Evolutionary conservation across 176 grass and related monocot species (phyloP).

Genomic region (Ananas comosus): DNA sequence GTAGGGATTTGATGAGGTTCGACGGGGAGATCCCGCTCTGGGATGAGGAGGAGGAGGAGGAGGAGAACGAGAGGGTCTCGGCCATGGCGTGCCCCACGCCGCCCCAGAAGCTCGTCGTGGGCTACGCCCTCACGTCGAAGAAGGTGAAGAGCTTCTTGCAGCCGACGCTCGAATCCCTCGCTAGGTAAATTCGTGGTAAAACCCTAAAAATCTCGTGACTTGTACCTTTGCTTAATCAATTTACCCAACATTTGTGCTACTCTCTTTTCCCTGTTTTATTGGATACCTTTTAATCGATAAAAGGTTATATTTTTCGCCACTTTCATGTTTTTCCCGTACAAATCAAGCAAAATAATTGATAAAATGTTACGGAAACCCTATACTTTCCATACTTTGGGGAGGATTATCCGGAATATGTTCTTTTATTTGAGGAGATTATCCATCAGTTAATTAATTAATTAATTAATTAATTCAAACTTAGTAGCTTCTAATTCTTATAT

Average conservation of each 20-base stretch:
- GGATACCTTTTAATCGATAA: neutral
- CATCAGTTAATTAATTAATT: neutral
- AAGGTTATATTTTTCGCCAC: neutral
- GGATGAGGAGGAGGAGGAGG: constrained; percentile 7
- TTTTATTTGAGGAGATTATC: neutral
- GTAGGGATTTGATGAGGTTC: constrained; percentile 16
- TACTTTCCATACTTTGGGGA: neutral
- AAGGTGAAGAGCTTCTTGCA: constrained; percentile 96
- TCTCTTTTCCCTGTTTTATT: neutral
- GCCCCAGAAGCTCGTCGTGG: constrained; percentile 53
- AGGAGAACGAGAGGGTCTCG: neutral
- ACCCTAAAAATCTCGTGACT: neutral
- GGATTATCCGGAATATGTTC: neutral
- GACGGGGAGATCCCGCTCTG: constrained; percentile 13
- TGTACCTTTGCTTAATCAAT: neutral
- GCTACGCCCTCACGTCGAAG: constrained; percentile 88
- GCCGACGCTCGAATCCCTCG: constrained; percentile 63
- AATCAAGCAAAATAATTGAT: neutral
- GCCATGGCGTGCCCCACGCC: constrained; percentile 13
- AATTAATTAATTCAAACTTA: neutral
- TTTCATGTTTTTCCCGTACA: neutral
- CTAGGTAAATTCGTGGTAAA: constrained; percentile 39
- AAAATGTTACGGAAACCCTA: neutral
- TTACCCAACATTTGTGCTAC: constrained; percentile 11
- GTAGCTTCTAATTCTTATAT: constrained; percentile 5